Evolutionary conservation across 176 grass and related monocot species (phyloP).

Genomic region (Aegilops bicornis): DNA sequence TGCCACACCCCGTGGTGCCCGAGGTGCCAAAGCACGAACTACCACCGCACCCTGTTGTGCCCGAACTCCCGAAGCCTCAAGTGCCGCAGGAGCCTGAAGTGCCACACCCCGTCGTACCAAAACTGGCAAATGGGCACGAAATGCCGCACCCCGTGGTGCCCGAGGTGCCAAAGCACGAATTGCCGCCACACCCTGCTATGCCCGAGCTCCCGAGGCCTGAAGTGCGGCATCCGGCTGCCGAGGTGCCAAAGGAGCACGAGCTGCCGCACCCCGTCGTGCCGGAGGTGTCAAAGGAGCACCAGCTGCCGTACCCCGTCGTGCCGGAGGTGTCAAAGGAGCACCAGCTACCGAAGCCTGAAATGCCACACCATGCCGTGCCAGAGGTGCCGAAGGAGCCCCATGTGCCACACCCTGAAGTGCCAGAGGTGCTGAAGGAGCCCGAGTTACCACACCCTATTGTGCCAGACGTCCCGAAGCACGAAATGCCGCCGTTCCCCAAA

Average conservation of each 20-base stretch:
- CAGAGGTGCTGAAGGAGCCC: not conserved
- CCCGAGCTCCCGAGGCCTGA: slow-evolving; percentile 26
- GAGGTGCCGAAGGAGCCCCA: not conserved
- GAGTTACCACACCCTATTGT: not conserved
- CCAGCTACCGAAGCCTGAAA: not conserved
- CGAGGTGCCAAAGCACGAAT: not conserved
- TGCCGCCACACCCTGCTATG: not conserved
- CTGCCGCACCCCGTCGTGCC: not conserved
- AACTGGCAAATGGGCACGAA: not conserved
- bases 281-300: not conserved
- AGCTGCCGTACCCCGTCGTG: not conserved
- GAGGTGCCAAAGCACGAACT: not conserved
- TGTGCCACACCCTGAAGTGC: not conserved
- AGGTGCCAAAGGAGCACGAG: not conserved
- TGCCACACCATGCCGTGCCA: not conserved
- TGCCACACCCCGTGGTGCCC: not conserved
- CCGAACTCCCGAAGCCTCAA: not conserved
- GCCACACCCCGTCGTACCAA: not conserved
- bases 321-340: slow-evolving; percentile 8
- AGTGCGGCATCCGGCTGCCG: too few relatives aligned
- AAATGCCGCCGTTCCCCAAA: not conserved
- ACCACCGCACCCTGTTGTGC: not conserved
- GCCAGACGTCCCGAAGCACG: not conserved
- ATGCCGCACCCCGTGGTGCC: not conserved
- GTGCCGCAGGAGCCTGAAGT: not conserved